Conservation (phyloP, 805 yeast genomes). For the Kuraishia piskuri region DNA sequence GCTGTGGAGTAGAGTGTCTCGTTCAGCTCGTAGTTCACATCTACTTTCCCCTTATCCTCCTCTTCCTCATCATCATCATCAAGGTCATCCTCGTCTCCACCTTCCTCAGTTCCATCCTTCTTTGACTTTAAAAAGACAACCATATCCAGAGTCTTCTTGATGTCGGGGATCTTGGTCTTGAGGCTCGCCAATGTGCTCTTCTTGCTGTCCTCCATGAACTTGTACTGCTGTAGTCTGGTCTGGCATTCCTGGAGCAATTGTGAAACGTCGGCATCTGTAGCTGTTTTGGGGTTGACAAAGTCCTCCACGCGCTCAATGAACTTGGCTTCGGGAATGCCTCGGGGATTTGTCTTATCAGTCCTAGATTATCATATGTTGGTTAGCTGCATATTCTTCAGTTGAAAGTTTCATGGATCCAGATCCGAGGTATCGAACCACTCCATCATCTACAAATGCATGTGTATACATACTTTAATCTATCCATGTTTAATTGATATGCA, state of each 20-base stretch:
- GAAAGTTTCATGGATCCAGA: no score
- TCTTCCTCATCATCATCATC: constrained; percentile 8
- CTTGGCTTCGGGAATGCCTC: constrained; percentile 97
- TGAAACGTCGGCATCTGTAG: constrained; percentile 22
- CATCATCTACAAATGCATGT: no score
- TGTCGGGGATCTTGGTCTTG: constrained; percentile 80
- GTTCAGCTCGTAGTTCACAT: constrained; percentile 83
- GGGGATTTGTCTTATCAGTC: constrained; percentile 62
- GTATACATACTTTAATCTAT: constrained; percentile 7
- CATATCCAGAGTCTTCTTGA: constrained; percentile 73
- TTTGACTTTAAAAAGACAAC: constrained; percentile 50
- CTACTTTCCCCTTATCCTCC: constrained; percentile 33
- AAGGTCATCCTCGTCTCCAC: constrained; percentile 22
- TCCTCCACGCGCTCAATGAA: constrained; percentile 80
- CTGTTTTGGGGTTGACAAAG: constrained; percentile 39
- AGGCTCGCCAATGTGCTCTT: constrained; percentile 41
- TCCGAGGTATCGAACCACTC: not conserved
- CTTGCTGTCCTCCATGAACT: constrained; percentile 68
- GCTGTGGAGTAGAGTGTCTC: constrained; percentile 91
- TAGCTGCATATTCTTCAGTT: no score
- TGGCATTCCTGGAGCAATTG: constrained; percentile 66
- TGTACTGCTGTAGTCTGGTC: constrained; percentile 82
- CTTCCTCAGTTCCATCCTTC: constrained; percentile 26
- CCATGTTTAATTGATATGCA: constrained; percentile 2
- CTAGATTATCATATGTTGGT: constrained; percentile 19